Base-by-base conservation (phyloP, 352 stramenopile genomes). In the Lagenidium sp. region DNA sequence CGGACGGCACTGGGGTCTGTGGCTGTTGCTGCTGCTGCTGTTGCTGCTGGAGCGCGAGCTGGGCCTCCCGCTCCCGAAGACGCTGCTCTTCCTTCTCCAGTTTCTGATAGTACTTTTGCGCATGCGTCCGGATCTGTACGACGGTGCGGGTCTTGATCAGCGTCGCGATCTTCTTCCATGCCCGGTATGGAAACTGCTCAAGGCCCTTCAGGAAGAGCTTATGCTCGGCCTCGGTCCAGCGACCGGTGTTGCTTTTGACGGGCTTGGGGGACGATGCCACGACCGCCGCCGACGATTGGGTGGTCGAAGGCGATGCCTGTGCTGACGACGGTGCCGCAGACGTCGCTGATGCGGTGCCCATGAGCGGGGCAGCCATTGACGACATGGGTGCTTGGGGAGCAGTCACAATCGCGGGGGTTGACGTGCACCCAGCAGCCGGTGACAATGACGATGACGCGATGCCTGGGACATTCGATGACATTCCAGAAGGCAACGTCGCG, bases 101-200 rank as follows among this genome's bases (percentile, higher is more conserved):
- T 60, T 94, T 94, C 53, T 94, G 81, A 53, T 90, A 91, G 60
- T 94, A 94, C 61, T 94, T 94, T 36, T 94, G 81, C 18, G 81
- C 81, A 36, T 94, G 81, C 5, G 81, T 94, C 36, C 81, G 81
- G 52, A 94, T 94, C 64, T 94, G 81, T 44, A 94, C 81, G 30
- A 94, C 78, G 6, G 86, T 97, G 43, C 95, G 70, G 19, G 92
- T 98, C 51, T 94, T 92, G 64, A 99, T 97, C 20, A 92, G 69
- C 34, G 76, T 80, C 19, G 87, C 85, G 18, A 99, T 98, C 62
- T 94, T 91, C 67, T 94, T 94, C 81, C 81, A 94, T 12, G 78
- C 81, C 21, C 77, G 74, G 50, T 91, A 90, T 25, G 77, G 77
- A 50, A 91, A 94, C 44, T 74, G 77, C 55, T 91, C 77, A 32